Percentiles rank a stretch among this genome's conserved stretches.
phyloP scores from a whole-genome alignment of 2,329 filamentous ascomycete species.

The Colletotrichum endophyticum region DNA sequence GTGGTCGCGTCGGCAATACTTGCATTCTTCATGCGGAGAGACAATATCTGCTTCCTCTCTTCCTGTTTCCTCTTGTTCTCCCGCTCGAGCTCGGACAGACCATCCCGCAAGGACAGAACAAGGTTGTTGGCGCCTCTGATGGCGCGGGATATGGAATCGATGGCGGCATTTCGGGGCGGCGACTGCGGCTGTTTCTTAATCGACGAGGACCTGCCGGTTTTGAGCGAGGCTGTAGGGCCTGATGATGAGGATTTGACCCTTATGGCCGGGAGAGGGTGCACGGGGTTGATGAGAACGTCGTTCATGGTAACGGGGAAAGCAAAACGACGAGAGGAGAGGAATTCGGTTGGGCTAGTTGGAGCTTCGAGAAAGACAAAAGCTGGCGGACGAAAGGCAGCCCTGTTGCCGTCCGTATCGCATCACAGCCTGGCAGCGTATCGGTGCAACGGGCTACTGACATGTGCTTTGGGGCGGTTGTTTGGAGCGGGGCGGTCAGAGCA shows the following conservation, averaged over 20 bases:
- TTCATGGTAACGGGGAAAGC: slow-evolving; percentile 10
- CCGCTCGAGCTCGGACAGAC: slow-evolving; percentile 55
- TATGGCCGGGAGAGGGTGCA: slow-evolving; percentile 10
- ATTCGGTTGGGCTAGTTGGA: background rate
- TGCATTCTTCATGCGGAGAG: slow-evolving; percentile 70
- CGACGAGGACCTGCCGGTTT: slow-evolving; percentile 6
- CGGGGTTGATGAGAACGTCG: slow-evolving; percentile 21
- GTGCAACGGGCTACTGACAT: slow-evolving; percentile 7
- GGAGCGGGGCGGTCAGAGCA: slow-evolving; percentile 11
- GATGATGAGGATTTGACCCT: background rate
- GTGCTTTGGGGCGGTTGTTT: slow-evolving; percentile 1
- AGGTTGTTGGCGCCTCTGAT: slow-evolving; percentile 45
- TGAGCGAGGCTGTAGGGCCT: background rate
- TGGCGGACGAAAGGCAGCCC: background rate
- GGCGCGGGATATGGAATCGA: slow-evolving; percentile 31
- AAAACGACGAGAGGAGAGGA: background rate
- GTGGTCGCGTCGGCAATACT: slow-evolving; percentile 30
- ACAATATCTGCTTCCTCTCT: slow-evolving; percentile 66
- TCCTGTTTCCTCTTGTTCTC: slow-evolving; percentile 52
- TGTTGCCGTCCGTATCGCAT: slow-evolving; percentile 16
- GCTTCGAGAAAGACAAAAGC: background rate
- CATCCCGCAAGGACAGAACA: slow-evolving; percentile 56
- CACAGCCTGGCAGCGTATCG: background rate
- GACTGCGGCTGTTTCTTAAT: slow-evolving; percentile 8
- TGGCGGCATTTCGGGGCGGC: background rate